These are phyloP conservation scores for Corynespora cassiicola DNA, from an alignment of 2,329 filamentous ascomycete genomes.

Conservation along the genomic window DNA sequence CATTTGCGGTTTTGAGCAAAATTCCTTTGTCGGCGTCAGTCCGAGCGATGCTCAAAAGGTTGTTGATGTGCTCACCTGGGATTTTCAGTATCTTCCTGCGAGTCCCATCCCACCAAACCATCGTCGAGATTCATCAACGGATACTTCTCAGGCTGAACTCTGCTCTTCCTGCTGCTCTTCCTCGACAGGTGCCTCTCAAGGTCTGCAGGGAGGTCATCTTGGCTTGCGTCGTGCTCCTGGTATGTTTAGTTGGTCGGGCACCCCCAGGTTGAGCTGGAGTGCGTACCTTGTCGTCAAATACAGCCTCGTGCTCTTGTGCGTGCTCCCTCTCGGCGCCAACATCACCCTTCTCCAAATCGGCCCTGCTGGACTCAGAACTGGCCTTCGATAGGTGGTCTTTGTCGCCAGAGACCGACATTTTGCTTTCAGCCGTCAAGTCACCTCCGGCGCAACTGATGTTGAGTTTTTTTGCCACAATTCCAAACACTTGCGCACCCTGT, in stretches of 20 bases:
- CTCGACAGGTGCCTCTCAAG: conserved; percentile 39
- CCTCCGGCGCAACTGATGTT: neutral
- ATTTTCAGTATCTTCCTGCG: conserved; percentile 39
- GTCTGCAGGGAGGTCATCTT: conserved; percentile 27
- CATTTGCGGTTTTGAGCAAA: conserved; percentile 34
- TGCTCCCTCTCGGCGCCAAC: conserved; percentile 10
- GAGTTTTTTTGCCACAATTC: neutral
- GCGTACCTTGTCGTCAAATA: too few species aligned
- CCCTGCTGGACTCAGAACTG: conserved; percentile 26
- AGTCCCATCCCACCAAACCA: conserved; percentile 44
- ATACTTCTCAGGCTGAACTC: conserved; percentile 33
- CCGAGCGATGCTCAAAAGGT: neutral
- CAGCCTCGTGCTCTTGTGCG: neutral
- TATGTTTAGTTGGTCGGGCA: conserved; percentile 1
- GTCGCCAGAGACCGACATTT: conserved; percentile 25
- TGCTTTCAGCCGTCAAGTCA: too few species aligned
- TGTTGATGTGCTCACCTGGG: conserved; percentile 21
- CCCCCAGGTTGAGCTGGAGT: too few species aligned
- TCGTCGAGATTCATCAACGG: conserved; percentile 40
- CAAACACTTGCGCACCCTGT: too few species aligned
- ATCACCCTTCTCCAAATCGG: conserved; percentile 19
- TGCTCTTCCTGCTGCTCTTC: conserved; percentile 35
- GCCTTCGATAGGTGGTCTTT: conserved; percentile 25
- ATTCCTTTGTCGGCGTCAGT: conserved; percentile 24
- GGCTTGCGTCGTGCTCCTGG: conserved; percentile 14